Base-by-base conservation (phyloP, 495 filamentous ascomycete genomes). In the Darksidea phi region DNA sequence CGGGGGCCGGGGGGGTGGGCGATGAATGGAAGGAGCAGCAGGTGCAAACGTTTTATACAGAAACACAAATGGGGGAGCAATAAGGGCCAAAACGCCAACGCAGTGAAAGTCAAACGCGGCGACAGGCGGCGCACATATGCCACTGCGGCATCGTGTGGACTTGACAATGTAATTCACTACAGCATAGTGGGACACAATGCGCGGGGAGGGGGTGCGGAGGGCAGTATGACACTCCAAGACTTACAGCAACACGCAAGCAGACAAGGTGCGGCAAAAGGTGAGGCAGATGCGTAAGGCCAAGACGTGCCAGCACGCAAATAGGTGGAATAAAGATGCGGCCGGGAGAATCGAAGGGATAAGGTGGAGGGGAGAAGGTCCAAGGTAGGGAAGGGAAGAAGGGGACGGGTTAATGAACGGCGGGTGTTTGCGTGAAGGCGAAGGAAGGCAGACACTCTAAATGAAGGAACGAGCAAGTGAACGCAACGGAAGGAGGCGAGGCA, bases 191-290 rank as follows among this genome's bases (percentile, higher is more conserved):
- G n/a, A 54, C 36, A 55, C 63, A 61, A 66, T 60, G 57, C 51
- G 6, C 45, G 12, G 50, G 28, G 28, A 32, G 3, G 28, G 28
- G 28, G 28, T 3, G 28, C 28, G 20, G 15, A 34, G 49, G 34
- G 49, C 18, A 36, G 24, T 26, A 41, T 25, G 52, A 55, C 26
- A 41, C 43, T 48, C 25, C 56, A 54, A 54, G 54, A 66, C 63
- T 66, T 55, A 66, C 63, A 61, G 60, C 57, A 66, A 66, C 61
- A 49, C 63, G 42, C 54, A 64, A 60, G 50, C 63, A 51, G 34
- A 41, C 48, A 59, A 57, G 50, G 37, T 45, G 56, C 60, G 23
- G 56, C 57, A 24, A 50, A 8, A 55, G 2, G 15, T 18, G 36
- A 20, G 46, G 25, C 36, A 10, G 57, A 41, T 48, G 48, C 42